phyloP scores from a whole-genome alignment of 768 basidiomycete species.

The Plicaturopsis crispa region DNA sequence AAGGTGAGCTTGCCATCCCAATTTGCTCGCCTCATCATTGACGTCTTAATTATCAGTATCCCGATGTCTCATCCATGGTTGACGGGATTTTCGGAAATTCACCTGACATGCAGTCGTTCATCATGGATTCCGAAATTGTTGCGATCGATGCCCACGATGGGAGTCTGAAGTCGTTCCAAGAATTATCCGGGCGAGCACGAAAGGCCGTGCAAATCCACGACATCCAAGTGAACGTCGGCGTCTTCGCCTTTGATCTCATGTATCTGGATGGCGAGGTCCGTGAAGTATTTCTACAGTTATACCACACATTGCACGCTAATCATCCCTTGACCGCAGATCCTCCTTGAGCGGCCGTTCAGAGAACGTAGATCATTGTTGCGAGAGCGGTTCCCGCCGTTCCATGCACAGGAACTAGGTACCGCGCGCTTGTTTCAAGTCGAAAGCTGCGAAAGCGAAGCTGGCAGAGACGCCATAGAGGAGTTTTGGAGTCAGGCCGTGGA shows the following conservation, averaged over 20 bases:
- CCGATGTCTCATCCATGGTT: slow-evolving; percentile 64
- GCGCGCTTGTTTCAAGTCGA: slow-evolving; percentile 73
- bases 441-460: slow-evolving; percentile 57
- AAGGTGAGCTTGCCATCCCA: slow-evolving; percentile 40
- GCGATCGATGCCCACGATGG: slow-evolving; percentile 65
- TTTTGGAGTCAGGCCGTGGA: slow-evolving; percentile 75
- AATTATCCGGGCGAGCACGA: slow-evolving; percentile 75
- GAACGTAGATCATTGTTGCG: slow-evolving; percentile 59
- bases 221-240: slow-evolving; percentile 72
- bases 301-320: slow-evolving; percentile 6
- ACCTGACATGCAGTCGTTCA: slow-evolving; percentile 48
- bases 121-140: slow-evolving; percentile 84
- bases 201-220: slow-evolving; percentile 75
- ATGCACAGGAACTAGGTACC: slow-evolving; percentile 29
- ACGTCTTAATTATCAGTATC: slow-evolving; percentile 47
- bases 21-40: slow-evolving; percentile 3
- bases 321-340: slow-evolving; percentile 36
- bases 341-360: slow-evolving; percentile 65
- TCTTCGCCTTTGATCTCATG: slow-evolving; percentile 89
- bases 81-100: slow-evolving; percentile 37
- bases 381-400: slow-evolving; percentile 49
- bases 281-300: slow-evolving; percentile 6
- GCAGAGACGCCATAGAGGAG: slow-evolving; percentile 52
- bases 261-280: slow-evolving; percentile 72
- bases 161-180: slow-evolving; percentile 73